Evolutionary conservation across 306 rosid species (phyloP).

Genomic region (Spatholobus suberectus): DNA sequence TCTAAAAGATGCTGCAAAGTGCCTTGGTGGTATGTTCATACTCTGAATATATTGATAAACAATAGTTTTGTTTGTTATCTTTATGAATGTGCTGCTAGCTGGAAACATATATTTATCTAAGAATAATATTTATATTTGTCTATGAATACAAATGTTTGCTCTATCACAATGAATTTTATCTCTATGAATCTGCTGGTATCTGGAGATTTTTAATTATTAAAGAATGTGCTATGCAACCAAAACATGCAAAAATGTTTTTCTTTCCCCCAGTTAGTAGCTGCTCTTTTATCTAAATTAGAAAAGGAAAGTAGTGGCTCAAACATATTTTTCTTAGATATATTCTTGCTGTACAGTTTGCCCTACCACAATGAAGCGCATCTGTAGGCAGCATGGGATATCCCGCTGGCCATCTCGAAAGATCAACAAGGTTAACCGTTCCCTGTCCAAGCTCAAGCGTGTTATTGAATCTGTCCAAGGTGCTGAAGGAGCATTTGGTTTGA

Average conservation of each 20-base stretch:
- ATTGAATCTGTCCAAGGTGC: slow-evolving; percentile 94
- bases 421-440: slow-evolving; percentile 89
- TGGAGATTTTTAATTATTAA: slow-evolving; percentile 1
- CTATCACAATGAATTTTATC: slow-evolving; percentile 15
- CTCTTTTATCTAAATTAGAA: not conserved
- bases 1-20: slow-evolving; percentile 98
- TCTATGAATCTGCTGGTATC: slow-evolving; percentile 15
- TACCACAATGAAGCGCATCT: slow-evolving; percentile 97
- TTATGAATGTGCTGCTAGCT: slow-evolving; percentile 19
- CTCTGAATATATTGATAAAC: slow-evolving; percentile 4
- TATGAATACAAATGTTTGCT: not conserved
- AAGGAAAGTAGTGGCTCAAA: not conserved
- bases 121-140: not conserved
- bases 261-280: not conserved
- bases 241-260: not conserved
- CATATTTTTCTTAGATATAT: slow-evolving; percentile 35
- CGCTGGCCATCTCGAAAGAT: slow-evolving; percentile 99
- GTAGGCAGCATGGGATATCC: slow-evolving; percentile 97
- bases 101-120: slow-evolving; percentile 10
- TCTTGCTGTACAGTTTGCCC: slow-evolving; percentile 83
- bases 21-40: slow-evolving; percentile 83
- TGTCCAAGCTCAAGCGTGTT: slow-evolving; percentile 85
- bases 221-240: not conserved
- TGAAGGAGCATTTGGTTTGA: slow-evolving; percentile 79
- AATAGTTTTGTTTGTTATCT: slow-evolving; percentile 2